These are phyloP conservation scores for Vaccinium corymbosum DNA, from an alignment of 148 eudicot species.

Conservation along the genomic window DNA sequence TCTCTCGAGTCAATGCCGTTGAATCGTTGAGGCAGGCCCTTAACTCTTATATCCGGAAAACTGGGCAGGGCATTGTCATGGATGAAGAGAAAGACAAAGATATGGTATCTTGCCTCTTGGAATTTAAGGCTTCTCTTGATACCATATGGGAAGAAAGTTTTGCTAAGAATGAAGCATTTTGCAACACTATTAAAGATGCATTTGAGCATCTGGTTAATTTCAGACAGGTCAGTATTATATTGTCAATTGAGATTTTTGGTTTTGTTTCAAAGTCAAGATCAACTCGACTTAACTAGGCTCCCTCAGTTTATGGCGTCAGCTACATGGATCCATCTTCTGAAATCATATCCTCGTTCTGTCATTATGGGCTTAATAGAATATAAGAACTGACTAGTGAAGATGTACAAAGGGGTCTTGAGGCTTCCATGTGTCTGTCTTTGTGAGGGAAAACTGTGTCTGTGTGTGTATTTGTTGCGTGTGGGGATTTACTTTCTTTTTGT, in stretches of 20 bases:
- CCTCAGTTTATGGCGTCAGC: not conserved
- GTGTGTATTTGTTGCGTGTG: not conserved
- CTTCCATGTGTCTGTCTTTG: not conserved
- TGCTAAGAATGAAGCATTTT: constrained; percentile 75
- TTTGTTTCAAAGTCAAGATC: not conserved
- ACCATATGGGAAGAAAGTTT: constrained; percentile 93
- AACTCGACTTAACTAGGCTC: not conserved
- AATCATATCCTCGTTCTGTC: not conserved
- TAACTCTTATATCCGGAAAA: constrained; percentile 67
- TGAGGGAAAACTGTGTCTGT: not conserved
- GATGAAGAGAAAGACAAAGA: constrained; percentile 98
- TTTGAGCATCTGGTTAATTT: constrained; percentile 93
- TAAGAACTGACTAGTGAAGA: not conserved
- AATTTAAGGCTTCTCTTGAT: constrained; percentile 80
- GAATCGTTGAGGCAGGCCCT: constrained; percentile 77
- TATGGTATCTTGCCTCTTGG: constrained; percentile 86
- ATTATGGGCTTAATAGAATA: not conserved
- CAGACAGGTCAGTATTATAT: constrained; percentile 65
- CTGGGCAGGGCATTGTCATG: constrained; percentile 80
- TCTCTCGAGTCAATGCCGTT: constrained; percentile 72
- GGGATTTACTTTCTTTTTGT: not conserved
- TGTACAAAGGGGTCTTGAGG: not conserved
- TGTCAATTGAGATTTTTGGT: not conserved
- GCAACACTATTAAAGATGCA: constrained; percentile 89
- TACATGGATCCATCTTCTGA: not conserved